A percentile compares a stretch with the other conserved stretches of the same genome.
phyloP scores from a whole-genome alignment of 2,329 filamentous ascomycete species.

The Fusarium nurragi region DNA sequence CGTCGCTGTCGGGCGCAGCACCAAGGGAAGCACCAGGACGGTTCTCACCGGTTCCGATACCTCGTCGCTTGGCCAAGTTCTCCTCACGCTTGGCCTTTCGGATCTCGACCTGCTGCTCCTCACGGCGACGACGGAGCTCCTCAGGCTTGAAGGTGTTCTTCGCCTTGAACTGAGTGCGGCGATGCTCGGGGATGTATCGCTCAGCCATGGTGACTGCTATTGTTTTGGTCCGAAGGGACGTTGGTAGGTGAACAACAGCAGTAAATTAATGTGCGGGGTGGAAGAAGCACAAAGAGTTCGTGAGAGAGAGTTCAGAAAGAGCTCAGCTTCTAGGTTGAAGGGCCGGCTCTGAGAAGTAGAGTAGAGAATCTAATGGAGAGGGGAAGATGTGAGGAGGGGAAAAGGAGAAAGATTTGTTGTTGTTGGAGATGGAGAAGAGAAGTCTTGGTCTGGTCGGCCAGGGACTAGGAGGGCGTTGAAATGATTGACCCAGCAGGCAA shows the following conservation, averaged over 20 bases:
- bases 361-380: slow-evolving; percentile 17
- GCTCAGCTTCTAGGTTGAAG: slow-evolving; percentile 27
- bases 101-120: slow-evolving; percentile 99
- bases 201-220: slow-evolving; percentile 82
- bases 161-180: slow-evolving; percentile 99
- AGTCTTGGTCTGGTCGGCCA: slow-evolving; percentile 35
- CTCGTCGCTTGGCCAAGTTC: slow-evolving; percentile 97
- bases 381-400: slow-evolving; percentile 26
- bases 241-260: slow-evolving; percentile 42
- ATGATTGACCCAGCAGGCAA: slow-evolving; percentile 39
- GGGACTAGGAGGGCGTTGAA: slow-evolving; percentile 39
- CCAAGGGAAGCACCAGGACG: slow-evolving; percentile 84
- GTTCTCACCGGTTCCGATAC: slow-evolving; percentile 84
- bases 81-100: slow-evolving; percentile 98
- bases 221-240: slow-evolving; percentile 37
- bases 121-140: slow-evolving; percentile 95
- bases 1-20: slow-evolving; percentile 93
- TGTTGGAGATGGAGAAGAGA: slow-evolving; percentile 42
- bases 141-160: slow-evolving; percentile 99
- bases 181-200: slow-evolving; percentile 99
- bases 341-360: slow-evolving; percentile 12
- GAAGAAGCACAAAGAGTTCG: slow-evolving; percentile 33
- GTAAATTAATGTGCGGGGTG: slow-evolving; percentile 46
- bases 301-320: slow-evolving; percentile 18
- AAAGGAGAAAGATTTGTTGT: slow-evolving; percentile 41